These are phyloP conservation scores for Ceratocystis colombiana DNA, from an alignment of 2,329 filamentous ascomycete species.

Conservation along the genomic window DNA sequence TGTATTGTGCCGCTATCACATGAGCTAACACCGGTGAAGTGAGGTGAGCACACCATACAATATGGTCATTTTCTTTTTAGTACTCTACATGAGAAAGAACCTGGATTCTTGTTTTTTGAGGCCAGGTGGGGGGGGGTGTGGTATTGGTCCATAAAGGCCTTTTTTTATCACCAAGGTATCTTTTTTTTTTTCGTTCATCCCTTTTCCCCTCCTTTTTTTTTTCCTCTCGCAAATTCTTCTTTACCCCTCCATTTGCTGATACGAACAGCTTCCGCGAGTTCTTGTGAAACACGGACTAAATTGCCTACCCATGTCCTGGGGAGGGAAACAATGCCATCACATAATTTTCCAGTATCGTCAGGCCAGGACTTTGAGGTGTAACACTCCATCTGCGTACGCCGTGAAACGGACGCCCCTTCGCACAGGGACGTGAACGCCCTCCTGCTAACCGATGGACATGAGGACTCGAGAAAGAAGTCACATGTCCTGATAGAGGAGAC, in stretches of 20 bases:
- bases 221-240: neutral
- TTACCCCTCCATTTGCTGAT: neutral
- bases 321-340: neutral
- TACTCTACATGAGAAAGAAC: neutral
- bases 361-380: neutral
- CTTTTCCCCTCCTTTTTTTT: neutral
- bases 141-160: neutral
- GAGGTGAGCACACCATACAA: neutral
- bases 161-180: neutral
- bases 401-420: neutral
- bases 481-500: no score
- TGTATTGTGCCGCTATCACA: neutral
- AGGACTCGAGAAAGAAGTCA: neutral
- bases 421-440: no score
- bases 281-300: neutral
- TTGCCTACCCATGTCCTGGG: neutral
- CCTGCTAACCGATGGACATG: no score
- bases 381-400: neutral
- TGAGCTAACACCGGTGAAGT: neutral
- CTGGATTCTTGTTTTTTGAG: neutral
- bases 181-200: neutral
- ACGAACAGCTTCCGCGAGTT: neutral
- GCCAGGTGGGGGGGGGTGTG: conserved; percentile 1
- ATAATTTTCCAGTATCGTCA: neutral
- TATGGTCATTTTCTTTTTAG: neutral